phyloP scores from a whole-genome alignment of 129 eudicot genomes.

The Glebionis coronaria region DNA sequence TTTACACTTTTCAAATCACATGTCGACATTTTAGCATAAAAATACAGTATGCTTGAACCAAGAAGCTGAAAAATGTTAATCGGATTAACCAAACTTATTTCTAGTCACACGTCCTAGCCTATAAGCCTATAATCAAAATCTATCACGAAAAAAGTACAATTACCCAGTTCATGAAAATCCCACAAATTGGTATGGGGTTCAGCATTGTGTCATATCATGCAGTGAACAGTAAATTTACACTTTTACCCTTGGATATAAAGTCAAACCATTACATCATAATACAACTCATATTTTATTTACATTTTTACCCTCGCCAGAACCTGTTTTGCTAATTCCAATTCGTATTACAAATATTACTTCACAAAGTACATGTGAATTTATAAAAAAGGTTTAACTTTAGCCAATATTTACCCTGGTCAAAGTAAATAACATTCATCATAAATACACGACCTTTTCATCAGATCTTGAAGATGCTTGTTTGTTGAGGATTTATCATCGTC shows the following conservation, averaged over 20 bases:
- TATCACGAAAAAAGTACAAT: slow-evolving; percentile 23
- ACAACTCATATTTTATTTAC: slow-evolving; percentile 21
- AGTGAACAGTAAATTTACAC: slow-evolving; percentile 7
- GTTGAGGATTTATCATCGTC: neutral
- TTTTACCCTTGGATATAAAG: slow-evolving; percentile 21
- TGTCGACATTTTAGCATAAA: too few relatives aligned
- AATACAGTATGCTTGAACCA: too few relatives aligned
- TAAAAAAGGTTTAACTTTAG: neutral
- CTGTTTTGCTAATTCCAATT: slow-evolving; percentile 8
- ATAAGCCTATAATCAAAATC: slow-evolving; percentile 12
- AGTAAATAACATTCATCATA: neutral
- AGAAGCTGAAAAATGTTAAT: neutral
- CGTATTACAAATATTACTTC: neutral
- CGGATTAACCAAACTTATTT: neutral
- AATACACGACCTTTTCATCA: neutral
- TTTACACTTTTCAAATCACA: too few relatives aligned
- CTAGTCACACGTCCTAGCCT: neutral
- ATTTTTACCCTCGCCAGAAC: slow-evolving; percentile 30
- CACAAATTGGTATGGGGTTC: slow-evolving; percentile 32
- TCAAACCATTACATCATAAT: slow-evolving; percentile 24
- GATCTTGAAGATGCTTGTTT: slow-evolving; percentile 1
- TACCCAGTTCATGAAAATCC: slow-evolving; percentile 33
- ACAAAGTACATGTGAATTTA: neutral
- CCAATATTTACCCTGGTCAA: slow-evolving; percentile 9
- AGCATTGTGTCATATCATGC: slow-evolving; percentile 40